Evolutionary conservation across 164 flowering plant species (phyloP).

Genomic region (Liquidambar formosana): DNA sequence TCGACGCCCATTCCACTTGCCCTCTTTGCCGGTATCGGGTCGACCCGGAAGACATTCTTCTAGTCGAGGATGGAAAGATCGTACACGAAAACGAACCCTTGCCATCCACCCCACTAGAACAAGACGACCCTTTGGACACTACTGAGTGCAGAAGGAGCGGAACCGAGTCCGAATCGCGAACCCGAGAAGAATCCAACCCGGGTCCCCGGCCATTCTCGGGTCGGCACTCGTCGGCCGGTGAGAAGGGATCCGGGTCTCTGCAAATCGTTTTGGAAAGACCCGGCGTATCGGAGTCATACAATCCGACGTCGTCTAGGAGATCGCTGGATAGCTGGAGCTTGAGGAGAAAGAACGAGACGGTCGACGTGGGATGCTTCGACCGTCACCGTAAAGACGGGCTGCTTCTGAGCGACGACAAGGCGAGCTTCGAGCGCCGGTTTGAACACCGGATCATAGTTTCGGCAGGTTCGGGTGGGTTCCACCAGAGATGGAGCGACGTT

Average conservation of each 20-base stretch:
- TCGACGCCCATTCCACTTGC: conserved; percentile 93
- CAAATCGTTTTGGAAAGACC: conserved; percentile 23
- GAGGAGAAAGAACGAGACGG: conserved; percentile 16
- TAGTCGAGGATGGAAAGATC: conserved; percentile 31
- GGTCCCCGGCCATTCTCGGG: conserved; percentile 46
- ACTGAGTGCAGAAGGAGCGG: conserved; percentile 6
- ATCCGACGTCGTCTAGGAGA: conserved; percentile 29
- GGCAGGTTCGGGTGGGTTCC: conserved; percentile 14
- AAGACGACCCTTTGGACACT: not conserved
- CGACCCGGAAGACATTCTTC: conserved; percentile 83
- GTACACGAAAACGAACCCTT: not conserved
- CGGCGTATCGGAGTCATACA: not conserved
- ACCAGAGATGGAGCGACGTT: conserved; percentile 77
- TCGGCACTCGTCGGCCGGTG: conserved; percentile 78
- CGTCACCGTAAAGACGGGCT: conserved; percentile 60
- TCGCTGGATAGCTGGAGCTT: conserved; percentile 38
- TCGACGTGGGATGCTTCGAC: conserved; percentile 47
- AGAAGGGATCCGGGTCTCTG: conserved; percentile 29
- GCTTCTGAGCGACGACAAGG: conserved; percentile 28
- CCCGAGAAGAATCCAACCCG: not conserved
- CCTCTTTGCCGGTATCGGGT: conserved; percentile 92
- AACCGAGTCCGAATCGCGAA: not conserved
- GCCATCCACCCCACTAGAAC: not conserved
- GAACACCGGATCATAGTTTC: conserved; percentile 73
- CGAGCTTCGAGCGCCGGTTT: conserved; percentile 40